A percentile compares a stretch with the other conserved stretches of the same genome.
Conservation (phyloP, 2,329 filamentous ascomycete genomes). For the Aspergillus persii region DNA sequence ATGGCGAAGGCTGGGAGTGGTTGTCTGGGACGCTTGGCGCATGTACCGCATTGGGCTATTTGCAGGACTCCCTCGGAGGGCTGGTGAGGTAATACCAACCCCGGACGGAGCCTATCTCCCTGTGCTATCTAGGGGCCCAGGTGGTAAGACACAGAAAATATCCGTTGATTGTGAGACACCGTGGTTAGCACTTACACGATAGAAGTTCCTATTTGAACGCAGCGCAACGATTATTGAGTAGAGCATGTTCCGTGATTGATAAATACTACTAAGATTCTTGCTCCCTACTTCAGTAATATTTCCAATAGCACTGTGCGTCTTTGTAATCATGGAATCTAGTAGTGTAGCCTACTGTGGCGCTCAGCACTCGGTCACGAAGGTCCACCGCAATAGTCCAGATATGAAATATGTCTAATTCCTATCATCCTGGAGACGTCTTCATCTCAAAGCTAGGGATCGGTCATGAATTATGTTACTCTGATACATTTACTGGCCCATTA, state of each 20-base stretch:
- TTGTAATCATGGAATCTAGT: too few species aligned
- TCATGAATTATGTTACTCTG: not conserved
- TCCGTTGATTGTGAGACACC: not conserved
- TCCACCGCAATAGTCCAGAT: not conserved
- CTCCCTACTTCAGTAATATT: not conserved
- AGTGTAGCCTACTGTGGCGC: too few species aligned
- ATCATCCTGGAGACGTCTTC: not conserved
- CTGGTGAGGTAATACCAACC: not conserved
- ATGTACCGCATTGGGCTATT: not conserved
- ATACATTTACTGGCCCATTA: not conserved
- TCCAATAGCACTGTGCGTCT: too few species aligned
- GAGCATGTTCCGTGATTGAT: not conserved
- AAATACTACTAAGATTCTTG: not conserved
- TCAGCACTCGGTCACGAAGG: too few species aligned
- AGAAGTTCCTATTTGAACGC: not conserved
- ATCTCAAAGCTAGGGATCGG: not conserved
- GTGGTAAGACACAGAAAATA: too few species aligned
- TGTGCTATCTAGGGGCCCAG: not conserved
- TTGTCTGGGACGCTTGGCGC: not conserved
- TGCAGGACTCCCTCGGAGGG: not conserved
- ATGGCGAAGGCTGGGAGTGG: not conserved
- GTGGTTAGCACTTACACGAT: not conserved
- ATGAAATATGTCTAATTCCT: not conserved
- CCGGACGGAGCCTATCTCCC: not conserved
- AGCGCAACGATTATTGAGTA: not conserved